Percentiles rank a stretch among this genome's conserved stretches.
These are phyloP conservation scores for Penicillium crustosum DNA, from an alignment of 2,329 filamentous ascomycete species.

Conservation along the genomic window DNA sequence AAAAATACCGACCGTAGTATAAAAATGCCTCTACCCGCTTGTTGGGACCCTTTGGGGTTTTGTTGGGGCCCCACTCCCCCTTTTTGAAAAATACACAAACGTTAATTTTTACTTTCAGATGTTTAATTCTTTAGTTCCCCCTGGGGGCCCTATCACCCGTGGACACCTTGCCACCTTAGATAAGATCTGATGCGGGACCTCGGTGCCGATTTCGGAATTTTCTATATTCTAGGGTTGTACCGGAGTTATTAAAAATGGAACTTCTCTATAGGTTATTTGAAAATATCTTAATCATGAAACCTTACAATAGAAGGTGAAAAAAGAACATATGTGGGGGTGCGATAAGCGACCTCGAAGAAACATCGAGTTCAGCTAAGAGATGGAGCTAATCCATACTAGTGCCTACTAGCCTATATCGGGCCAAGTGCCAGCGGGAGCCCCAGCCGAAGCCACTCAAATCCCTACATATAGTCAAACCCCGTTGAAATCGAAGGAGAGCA, in stretches of 20 bases:
- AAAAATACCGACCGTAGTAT: background rate
- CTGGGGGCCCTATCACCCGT: background rate
- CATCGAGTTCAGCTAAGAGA: background rate
- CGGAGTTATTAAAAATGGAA: background rate
- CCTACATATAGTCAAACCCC: background rate
- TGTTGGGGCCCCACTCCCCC: slow-evolving; percentile 24
- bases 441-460: background rate
- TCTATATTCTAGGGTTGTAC: background rate
- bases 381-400: background rate
- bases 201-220: background rate
- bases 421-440: background rate
- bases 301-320: background rate
- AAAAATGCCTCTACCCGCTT: slow-evolving; percentile 9
- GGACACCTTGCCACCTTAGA: slow-evolving; percentile 11
- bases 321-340: background rate
- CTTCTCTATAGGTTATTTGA: background rate
- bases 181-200: slow-evolving; percentile 6
- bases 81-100: slow-evolving; percentile 10
- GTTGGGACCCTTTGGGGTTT: slow-evolving; percentile 25
- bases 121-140: slow-evolving; percentile 1
- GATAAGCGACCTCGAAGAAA: background rate
- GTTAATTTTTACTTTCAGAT: slow-evolving; percentile 3
- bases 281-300: background rate
- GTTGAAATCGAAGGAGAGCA: background rate
- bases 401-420: background rate